Evolutionary conservation across 73 alveolate genomes (phyloP).

Genomic region (Symbiodinium natans): DNA sequence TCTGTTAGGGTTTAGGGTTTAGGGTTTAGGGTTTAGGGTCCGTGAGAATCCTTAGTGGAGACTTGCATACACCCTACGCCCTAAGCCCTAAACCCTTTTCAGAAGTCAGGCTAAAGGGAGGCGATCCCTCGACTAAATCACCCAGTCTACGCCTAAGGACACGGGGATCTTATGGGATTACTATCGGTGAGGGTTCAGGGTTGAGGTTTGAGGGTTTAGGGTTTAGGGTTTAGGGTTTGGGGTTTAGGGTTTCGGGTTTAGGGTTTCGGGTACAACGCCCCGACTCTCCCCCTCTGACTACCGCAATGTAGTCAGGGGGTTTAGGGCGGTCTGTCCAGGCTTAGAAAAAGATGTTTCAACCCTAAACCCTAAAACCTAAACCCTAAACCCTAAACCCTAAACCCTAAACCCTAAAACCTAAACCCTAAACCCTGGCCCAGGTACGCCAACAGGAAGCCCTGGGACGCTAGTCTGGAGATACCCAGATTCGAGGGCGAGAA

Average conservation of each 20-base stretch:
- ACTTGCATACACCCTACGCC: too few relatives aligned
- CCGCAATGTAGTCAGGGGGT: too few relatives aligned
- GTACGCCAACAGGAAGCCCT: slow-evolving; percentile 68
- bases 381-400: not conserved
- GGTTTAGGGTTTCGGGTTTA: not conserved
- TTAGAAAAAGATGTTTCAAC: too few relatives aligned
- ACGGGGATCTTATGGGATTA: not conserved
- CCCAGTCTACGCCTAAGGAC: not conserved
- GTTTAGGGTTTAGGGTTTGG: not conserved
- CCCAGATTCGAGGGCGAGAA: slow-evolving; percentile 67
- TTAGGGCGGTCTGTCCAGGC: too few relatives aligned
- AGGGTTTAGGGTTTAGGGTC: not conserved
- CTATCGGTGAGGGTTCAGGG: not conserved
- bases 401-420: not conserved
- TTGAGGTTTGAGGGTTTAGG: too few relatives aligned
- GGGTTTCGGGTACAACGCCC: not conserved
- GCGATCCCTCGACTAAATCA: too few relatives aligned
- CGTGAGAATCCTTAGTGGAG: too few relatives aligned
- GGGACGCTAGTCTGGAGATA: slow-evolving; percentile 42
- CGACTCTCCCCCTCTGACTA: too few relatives aligned
- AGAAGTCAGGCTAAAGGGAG: too few relatives aligned
- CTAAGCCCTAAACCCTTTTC: too few relatives aligned
- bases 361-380: not conserved
- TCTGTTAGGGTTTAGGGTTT: not conserved
- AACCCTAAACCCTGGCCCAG: not conserved